Conservation (phyloP, 2,329 filamentous ascomycete species). For the Epichloe festucae region DNA sequence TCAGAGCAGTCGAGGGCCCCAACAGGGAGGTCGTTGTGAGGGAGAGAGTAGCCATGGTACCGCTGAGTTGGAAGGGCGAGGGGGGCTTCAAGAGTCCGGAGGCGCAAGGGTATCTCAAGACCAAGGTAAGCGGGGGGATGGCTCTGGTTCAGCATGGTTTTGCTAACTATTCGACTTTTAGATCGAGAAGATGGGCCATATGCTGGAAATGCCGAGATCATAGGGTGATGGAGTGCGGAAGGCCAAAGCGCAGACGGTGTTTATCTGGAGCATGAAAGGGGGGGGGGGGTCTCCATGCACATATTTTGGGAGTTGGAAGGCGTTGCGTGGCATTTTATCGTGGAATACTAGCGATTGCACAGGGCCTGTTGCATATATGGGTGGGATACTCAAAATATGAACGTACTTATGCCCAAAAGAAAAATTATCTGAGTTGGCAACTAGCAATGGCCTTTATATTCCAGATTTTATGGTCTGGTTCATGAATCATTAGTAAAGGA, state of each 20-base stretch:
- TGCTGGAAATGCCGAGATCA: conserved; percentile 44
- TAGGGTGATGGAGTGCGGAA: not conserved
- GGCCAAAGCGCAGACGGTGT: not conserved
- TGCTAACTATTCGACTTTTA: conserved; percentile 22
- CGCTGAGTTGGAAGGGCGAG: conserved; percentile 81
- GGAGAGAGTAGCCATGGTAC: conserved; percentile 92
- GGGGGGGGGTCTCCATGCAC: not conserved
- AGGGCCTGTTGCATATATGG: not conserved
- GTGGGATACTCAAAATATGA: no score
- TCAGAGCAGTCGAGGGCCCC: conserved; percentile 84
- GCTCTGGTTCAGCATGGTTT: not conserved
- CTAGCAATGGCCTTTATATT: no score
- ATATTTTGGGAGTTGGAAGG: conserved; percentile 1
- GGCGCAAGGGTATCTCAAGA: conserved; percentile 86
- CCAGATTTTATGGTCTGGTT: no score
- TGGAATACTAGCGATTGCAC: not conserved
- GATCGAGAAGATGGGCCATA: conserved; percentile 83
- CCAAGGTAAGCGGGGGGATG: conserved; percentile 54
- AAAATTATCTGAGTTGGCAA: not conserved
- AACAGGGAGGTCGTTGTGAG: conserved; percentile 76
- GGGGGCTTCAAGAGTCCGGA: conserved; percentile 77
- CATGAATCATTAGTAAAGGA: no score
- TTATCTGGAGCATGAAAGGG: not conserved
- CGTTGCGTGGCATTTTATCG: not conserved
- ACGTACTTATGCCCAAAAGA: no score